Conservation (phyloP, 345 rosid genomes). For the Acer negundo region DNA sequence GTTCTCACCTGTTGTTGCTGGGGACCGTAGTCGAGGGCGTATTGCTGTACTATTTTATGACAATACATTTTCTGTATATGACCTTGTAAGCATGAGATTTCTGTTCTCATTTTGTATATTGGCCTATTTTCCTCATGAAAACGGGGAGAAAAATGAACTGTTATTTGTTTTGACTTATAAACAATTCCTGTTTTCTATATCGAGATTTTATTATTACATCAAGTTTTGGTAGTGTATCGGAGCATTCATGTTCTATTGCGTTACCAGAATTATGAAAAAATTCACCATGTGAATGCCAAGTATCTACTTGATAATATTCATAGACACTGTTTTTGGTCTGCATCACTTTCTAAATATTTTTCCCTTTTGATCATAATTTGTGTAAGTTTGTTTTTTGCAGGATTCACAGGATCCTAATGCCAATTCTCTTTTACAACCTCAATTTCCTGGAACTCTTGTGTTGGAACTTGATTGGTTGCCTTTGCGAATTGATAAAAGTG, state of each 20-base stretch:
- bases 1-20: constrained; percentile 92
- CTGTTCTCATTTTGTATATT: constrained; percentile 5
- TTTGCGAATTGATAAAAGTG: constrained; percentile 69
- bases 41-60: constrained; percentile 93
- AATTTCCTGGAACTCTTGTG: constrained; percentile 94
- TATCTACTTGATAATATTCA: background rate
- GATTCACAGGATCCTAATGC: constrained; percentile 94
- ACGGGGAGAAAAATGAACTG: constrained; percentile 1
- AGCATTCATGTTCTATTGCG: background rate
- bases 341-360: background rate
- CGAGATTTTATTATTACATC: background rate
- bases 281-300: constrained; percentile 6
- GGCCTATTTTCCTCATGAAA: background rate
- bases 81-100: constrained; percentile 67
- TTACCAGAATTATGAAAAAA: background rate
- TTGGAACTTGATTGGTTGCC: constrained; percentile 98
- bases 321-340: background rate
- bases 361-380: constrained; percentile 14
- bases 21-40: constrained; percentile 95
- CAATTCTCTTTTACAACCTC: constrained; percentile 94
- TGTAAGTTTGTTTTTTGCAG: constrained; percentile 44
- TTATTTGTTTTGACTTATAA: background rate
- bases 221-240: background rate
- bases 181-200: constrained; percentile 2
- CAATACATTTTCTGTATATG: constrained; percentile 90